Conservation (phyloP, 2,329 filamentous ascomycete genomes). For the Xylariomycetidae sp. region DNA sequence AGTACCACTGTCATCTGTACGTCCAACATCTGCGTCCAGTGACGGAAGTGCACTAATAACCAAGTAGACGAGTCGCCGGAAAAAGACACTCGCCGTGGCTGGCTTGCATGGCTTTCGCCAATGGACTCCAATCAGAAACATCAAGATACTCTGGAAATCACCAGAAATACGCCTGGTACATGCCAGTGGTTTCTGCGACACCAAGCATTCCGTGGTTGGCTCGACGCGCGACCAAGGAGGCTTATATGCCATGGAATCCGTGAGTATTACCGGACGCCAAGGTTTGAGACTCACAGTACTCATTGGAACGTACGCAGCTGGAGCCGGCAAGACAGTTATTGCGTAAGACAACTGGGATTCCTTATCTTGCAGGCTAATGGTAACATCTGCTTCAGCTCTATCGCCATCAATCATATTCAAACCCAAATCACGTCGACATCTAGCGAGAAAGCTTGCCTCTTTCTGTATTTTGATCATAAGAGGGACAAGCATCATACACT, state of each 20-base stretch:
- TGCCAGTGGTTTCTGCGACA: slow-evolving; percentile 3
- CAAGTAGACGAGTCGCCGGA: neutral
- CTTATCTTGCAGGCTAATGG: neutral
- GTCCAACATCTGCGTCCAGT: too few relatives aligned
- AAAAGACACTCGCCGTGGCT: slow-evolving; percentile 1
- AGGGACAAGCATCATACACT: slow-evolving; percentile 1
- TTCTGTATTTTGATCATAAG: slow-evolving; percentile 5
- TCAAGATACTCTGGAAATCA: slow-evolving; percentile 2
- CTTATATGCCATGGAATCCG: slow-evolving; percentile 6
- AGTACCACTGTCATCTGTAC: too few relatives aligned
- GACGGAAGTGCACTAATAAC: neutral
- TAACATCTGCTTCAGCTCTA: slow-evolving; percentile 2
- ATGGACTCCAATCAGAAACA: slow-evolving; percentile 3
- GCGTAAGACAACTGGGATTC: slow-evolving; percentile 3
- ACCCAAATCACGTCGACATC: neutral
- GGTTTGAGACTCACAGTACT: neutral
- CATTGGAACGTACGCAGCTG: slow-evolving; percentile 1
- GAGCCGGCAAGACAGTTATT: slow-evolving; percentile 7
- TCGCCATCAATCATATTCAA: slow-evolving; percentile 4
- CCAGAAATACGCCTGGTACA: slow-evolving; percentile 5
- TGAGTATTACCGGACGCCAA: neutral
- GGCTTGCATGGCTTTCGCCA: slow-evolving; percentile 2
- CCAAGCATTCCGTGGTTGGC: slow-evolving; percentile 3
- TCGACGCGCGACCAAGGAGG: neutral
- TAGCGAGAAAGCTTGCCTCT: slow-evolving; percentile 3